Evolutionary conservation across 345 rosid genomes (phyloP).

Genomic region (Clausena lansium): DNA sequence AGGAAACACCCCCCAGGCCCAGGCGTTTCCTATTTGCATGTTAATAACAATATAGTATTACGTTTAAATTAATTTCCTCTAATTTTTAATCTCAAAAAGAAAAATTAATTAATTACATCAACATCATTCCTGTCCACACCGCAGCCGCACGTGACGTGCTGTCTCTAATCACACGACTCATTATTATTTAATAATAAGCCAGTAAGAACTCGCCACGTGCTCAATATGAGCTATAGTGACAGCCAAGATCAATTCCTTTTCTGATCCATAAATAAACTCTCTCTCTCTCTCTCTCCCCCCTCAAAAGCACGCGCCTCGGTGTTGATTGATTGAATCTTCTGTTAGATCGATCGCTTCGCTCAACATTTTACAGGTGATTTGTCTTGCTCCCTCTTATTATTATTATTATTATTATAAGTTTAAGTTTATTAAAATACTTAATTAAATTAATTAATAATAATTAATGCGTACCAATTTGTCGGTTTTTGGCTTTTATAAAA

Average conservation of each 20-base stretch:
- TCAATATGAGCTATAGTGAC: neutral
- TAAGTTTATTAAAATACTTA: too few relatives aligned
- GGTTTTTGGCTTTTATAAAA: conserved; percentile 29
- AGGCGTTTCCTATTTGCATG: neutral
- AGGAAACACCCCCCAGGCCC: neutral
- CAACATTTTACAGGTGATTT: neutral
- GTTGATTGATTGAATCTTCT: conserved; percentile 6
- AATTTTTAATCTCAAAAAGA: too few relatives aligned
- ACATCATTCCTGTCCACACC: too few relatives aligned
- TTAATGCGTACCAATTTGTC: conserved; percentile 13
- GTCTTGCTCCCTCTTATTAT: neutral
- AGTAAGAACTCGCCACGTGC: neutral
- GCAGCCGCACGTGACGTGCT: neutral
- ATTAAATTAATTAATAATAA: too few relatives aligned
- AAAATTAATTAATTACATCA: too few relatives aligned
- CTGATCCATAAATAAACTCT: neutral
- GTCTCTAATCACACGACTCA: neutral
- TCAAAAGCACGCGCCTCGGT: conserved; percentile 25
- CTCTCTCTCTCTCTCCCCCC: neutral
- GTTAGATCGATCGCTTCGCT: neutral
- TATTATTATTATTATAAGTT: too few relatives aligned
- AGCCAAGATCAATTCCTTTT: neutral
- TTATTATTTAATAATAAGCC: neutral
- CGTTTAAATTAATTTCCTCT: neutral
- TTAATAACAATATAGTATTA: too few relatives aligned